These are phyloP conservation scores for Penicillium sp. DNA, from an alignment of 2,329 filamentous ascomycete species.

Conservation along the genomic window DNA sequence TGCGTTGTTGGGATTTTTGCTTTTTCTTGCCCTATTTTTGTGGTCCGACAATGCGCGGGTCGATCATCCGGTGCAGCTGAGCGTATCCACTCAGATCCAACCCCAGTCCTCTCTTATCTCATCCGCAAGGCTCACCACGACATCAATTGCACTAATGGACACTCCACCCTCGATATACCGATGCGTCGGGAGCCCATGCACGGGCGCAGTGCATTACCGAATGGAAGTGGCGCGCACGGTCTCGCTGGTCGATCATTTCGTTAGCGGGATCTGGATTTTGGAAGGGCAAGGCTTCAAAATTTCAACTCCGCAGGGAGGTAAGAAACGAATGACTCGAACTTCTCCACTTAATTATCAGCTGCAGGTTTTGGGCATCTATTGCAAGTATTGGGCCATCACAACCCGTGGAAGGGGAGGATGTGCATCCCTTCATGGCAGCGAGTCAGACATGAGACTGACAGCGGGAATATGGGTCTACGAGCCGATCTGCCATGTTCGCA, in stretches of 20 bases:
- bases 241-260: slow-evolving; percentile 10
- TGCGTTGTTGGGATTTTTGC: slow-evolving; percentile 3
- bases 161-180: not conserved
- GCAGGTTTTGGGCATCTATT: slow-evolving; percentile 4
- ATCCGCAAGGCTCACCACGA: not conserved
- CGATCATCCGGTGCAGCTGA: slow-evolving; percentile 19
- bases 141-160: not conserved
- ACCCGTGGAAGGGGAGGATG: not conserved
- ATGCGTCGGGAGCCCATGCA: slow-evolving; percentile 1
- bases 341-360: slow-evolving; percentile 3
- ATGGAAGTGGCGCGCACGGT: slow-evolving; percentile 3
- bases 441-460: not conserved
- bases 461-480: not conserved
- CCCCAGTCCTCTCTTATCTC: not conserved
- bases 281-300: not conserved
- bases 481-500: not conserved
- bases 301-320: not conserved
- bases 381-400: not conserved
- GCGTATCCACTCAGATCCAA: not conserved
- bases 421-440: not conserved
- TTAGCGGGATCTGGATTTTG: slow-evolving; percentile 13
- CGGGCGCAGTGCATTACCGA: not conserved
- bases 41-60: not conserved
- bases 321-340: not conserved
- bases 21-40: slow-evolving; percentile 5